A percentile compares a stretch with the other conserved stretches of the same genome.
These are phyloP conservation scores for Scenedesmus sp. DNA, from an alignment of 163 green algal genomes.

Conservation along the genomic window DNA sequence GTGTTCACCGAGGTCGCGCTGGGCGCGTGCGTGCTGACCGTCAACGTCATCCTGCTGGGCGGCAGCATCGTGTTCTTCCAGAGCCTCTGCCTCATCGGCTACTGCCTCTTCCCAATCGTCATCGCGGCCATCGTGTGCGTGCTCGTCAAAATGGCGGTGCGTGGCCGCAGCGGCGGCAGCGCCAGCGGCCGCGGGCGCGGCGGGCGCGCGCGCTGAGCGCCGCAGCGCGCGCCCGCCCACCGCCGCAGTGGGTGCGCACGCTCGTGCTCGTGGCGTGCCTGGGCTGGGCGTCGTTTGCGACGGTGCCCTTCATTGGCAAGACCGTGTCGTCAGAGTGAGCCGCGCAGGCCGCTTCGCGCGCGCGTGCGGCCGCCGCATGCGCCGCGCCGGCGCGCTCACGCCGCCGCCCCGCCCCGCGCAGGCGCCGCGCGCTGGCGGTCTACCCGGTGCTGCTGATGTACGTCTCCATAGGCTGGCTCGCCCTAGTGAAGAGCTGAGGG, in stretches of 20 bases:
- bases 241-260: conserved; percentile 52
- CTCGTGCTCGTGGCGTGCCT: conserved; percentile 77
- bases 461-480: conserved; percentile 87
- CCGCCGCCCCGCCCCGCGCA: conserved; percentile 23
- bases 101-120: conserved; percentile 97
- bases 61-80: conserved; percentile 94
- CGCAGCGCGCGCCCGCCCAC: no score
- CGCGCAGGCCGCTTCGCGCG: background rate
- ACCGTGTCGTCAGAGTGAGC: conserved; percentile 61
- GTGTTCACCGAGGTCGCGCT: conserved; percentile 92
- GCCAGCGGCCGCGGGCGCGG: no score
- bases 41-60: conserved; percentile 96
- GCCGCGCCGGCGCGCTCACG: background rate
- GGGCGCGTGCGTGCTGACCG: conserved; percentile 92
- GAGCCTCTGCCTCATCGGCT: conserved; percentile 94
- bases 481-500: conserved; percentile 74
- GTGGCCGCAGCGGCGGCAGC: no score
- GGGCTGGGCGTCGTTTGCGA: conserved; percentile 83
- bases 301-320: conserved; percentile 92
- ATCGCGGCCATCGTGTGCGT: conserved; percentile 81
- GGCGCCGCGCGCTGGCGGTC: conserved; percentile 85
- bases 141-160: conserved; percentile 40
- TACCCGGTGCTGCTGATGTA: conserved; percentile 97
- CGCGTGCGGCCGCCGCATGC: conserved; percentile 1
- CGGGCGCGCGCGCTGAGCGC: no score